phyloP scores from a whole-genome alignment of 2,329 filamentous ascomycete species.

The Emydomyces testavorans region DNA sequence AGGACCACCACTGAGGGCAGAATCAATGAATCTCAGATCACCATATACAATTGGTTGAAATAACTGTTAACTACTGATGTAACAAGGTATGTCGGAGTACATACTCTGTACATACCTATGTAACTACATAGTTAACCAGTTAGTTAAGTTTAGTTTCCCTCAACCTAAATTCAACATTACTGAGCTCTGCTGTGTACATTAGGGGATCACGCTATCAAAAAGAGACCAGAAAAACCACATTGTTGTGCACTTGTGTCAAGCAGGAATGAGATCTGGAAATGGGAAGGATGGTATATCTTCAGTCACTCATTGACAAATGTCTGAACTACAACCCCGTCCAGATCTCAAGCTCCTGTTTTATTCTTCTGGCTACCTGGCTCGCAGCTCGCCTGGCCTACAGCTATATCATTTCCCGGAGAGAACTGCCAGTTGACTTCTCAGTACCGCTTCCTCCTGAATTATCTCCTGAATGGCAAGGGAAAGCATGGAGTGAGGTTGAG shows the following conservation, averaged over 20 bases:
- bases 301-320: slow-evolving; percentile 2
- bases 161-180: too few species aligned
- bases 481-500: slow-evolving; percentile 28
- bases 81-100: too few species aligned
- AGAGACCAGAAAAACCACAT: background rate
- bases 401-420: slow-evolving; percentile 18
- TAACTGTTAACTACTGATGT: too few species aligned
- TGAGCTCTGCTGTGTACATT: too few species aligned
- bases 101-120: too few species aligned
- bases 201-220: background rate
- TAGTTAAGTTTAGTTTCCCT: too few species aligned
- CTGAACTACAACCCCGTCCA: slow-evolving; percentile 2
- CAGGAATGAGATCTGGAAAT: background rate
- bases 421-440: slow-evolving; percentile 30
- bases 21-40: too few species aligned
- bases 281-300: slow-evolving; percentile 12
- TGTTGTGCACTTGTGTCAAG: background rate
- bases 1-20: too few species aligned
- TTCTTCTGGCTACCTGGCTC: slow-evolving; percentile 6
- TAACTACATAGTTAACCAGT: too few species aligned
- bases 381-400: slow-evolving; percentile 9
- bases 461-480: slow-evolving; percentile 23
- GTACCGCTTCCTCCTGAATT: slow-evolving; percentile 30
- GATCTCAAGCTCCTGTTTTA: slow-evolving; percentile 9
- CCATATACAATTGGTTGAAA: too few species aligned